A percentile compares a stretch with the other conserved stretches of the same genome.
Conservation (phyloP, 345 rosid species). For the Adansonia digitata region DNA sequence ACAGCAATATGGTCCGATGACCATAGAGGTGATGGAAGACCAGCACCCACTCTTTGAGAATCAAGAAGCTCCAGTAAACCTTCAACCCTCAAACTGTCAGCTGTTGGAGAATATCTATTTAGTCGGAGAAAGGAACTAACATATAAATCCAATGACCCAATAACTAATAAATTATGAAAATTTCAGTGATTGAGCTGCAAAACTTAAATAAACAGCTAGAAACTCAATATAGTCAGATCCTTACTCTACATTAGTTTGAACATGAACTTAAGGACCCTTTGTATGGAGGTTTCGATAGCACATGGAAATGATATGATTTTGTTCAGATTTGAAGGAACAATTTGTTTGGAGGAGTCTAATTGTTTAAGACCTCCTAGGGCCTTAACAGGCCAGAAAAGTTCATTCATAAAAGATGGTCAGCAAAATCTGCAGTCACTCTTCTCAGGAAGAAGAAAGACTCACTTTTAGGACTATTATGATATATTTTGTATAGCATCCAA, state of each 20-base stretch:
- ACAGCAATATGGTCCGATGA: slow-evolving; percentile 13
- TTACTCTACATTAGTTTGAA: background rate
- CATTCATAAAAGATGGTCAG: background rate
- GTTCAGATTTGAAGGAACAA: background rate
- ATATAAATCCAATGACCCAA: background rate
- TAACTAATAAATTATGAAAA: background rate
- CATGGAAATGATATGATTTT: background rate
- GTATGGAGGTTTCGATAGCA: background rate
- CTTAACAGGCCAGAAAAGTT: background rate
- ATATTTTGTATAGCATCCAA: background rate
- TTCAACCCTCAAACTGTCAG: background rate
- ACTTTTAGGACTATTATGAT: background rate
- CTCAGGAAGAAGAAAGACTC: background rate
- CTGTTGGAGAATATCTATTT: slow-evolving; percentile 9
- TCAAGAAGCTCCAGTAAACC: slow-evolving; percentile 13
- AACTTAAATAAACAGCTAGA: background rate
- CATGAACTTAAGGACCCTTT: no score
- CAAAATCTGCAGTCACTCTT: background rate
- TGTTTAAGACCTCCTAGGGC: background rate
- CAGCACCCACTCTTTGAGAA: background rate
- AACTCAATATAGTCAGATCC: background rate
- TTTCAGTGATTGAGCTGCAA: background rate
- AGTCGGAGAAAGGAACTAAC: background rate
- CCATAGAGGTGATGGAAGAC: slow-evolving; percentile 8
- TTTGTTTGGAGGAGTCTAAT: no score